Base-by-base conservation (phyloP, 495 filamentous ascomycete species). In the Tetracladium setigerum region DNA sequence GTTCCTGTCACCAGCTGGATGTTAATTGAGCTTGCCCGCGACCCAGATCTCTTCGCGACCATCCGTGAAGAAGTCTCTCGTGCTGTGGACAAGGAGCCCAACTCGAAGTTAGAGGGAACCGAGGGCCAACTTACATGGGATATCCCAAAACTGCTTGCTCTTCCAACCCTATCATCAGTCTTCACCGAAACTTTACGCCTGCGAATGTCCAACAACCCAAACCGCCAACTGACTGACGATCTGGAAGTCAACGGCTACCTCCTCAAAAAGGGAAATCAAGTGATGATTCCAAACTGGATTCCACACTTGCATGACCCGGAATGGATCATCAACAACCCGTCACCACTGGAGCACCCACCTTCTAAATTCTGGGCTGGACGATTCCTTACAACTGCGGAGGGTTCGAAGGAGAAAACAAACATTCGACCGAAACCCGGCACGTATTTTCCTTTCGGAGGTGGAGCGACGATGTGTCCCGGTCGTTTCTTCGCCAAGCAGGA, bases 401-500 rank as follows among this genome's bases (percentile, higher is more conserved):
- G 7, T 27, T 3, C 22, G 22, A 27, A 27, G 22, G 22, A 27
- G 7, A 64, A 46, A 11, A 38, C 36, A 2, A 13, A 8, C 2
- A 24, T 9, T 13, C 19, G 14, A 45, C 42, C 7, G 34, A 45
- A 12, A 33, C 42, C 6, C 17, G 53, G 50, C 7, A 47, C 55
- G 33, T 66, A 44, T 32, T 60, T 55, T 32, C 70, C 71, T 0
- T 75, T 63, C 45, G 63, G 63, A 22, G 71, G 69, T 3, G 71
- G 72, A 1, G 40, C 65, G 16, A 59, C 65, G 12, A 64, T 69
- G 2, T 71, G 71, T 37, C 72, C 76, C 15, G 66, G 74, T 17
- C 70, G 70, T 15, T 49, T 58, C 19, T 72, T 77, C 43, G 72
- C 69, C 0, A 72, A 77, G 57, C 59, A 67, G 40, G 62, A 74